These are phyloP conservation scores for Phytophthora brassicae DNA, from an alignment of 352 stramenopile species.

Conservation along the genomic window DNA sequence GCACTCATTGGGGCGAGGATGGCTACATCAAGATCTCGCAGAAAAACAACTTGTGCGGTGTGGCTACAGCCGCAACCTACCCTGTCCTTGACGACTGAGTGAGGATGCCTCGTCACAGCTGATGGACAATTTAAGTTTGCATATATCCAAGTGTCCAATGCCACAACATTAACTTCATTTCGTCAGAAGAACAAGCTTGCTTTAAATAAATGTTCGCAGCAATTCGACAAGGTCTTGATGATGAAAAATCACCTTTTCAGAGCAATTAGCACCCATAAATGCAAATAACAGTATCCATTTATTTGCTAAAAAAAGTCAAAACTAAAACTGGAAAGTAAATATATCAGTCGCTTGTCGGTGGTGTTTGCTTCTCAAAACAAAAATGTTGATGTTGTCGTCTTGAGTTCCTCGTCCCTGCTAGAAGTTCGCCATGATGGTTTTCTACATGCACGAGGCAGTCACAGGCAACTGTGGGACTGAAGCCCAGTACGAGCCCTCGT, in stretches of 20 bases:
- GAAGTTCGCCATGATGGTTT: not conserved
- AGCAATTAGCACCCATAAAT: not conserved
- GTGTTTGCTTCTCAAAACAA: too few species aligned
- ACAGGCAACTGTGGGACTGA: slow-evolving; percentile 57
- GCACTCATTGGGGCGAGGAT: slow-evolving; percentile 92
- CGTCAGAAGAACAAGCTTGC: slow-evolving; percentile 1
- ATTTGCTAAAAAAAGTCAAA: slow-evolving; percentile 17
- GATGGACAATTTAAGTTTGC: too few species aligned
- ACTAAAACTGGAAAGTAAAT: slow-evolving; percentile 14
- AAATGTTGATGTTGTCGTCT: not conserved
- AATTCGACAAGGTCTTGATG: too few species aligned
- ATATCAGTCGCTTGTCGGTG: too few species aligned
- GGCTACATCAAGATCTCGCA: slow-evolving; percentile 92
- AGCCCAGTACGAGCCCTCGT: slow-evolving; percentile 60
- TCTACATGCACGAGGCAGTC: slow-evolving; percentile 26
- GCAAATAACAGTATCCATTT: slow-evolving; percentile 20
- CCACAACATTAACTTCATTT: slow-evolving; percentile 6
- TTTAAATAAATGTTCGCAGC: too few species aligned
- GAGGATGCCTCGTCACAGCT: not conserved
- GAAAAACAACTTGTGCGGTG: slow-evolving; percentile 95
- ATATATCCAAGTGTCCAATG: slow-evolving; percentile 1
- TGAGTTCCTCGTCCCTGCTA: not conserved
- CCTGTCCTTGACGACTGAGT: slow-evolving; percentile 58
- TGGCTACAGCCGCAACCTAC: slow-evolving; percentile 89
- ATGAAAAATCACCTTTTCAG: not conserved